A percentile compares a stretch with the other conserved stretches of the same genome.
These are phyloP conservation scores for Podospora comata DNA, from an alignment of 495 filamentous ascomycete genomes.

Conservation along the genomic window DNA sequence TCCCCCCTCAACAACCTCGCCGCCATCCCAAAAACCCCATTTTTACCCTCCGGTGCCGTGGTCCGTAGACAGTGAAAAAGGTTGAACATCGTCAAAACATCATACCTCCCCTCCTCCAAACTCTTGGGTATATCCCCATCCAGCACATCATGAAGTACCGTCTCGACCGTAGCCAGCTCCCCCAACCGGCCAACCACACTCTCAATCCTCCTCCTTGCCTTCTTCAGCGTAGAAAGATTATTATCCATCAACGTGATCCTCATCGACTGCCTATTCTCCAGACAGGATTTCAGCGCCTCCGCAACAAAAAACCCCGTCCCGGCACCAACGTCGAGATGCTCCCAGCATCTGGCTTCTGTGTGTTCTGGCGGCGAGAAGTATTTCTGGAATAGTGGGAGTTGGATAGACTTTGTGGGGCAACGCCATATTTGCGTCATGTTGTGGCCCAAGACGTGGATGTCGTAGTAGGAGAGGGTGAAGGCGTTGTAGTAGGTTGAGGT, in stretches of 20 bases:
- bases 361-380: slow-evolving; percentile 16
- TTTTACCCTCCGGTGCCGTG: slow-evolving; percentile 22
- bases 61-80: slow-evolving; percentile 41
- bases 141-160: slow-evolving; percentile 25
- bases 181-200: not conserved
- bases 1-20: slow-evolving; percentile 28
- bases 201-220: not conserved
- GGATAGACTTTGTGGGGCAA: slow-evolving; percentile 31
- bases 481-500: not conserved
- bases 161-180: slow-evolving; percentile 1
- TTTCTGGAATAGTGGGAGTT: slow-evolving; percentile 39
- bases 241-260: slow-evolving; percentile 33
- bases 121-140: slow-evolving; percentile 13
- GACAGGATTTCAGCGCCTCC: not conserved
- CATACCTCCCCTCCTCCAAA: slow-evolving; percentile 25
- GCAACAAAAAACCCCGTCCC: slow-evolving; percentile 39
- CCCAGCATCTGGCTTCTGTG: slow-evolving; percentile 2
- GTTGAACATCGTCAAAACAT: slow-evolving; percentile 37
- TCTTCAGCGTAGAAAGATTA: slow-evolving; percentile 13
- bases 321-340: slow-evolving; percentile 43
- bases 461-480: not conserved
- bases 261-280: not conserved
- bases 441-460: not conserved
- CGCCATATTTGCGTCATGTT: slow-evolving; percentile 25
- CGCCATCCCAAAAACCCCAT: slow-evolving; percentile 24